A percentile compares a stretch with the other conserved stretches of the same genome.
phyloP scores from a whole-genome alignment of 208 protist genomes.

The Borovskyia barvae region DNA sequence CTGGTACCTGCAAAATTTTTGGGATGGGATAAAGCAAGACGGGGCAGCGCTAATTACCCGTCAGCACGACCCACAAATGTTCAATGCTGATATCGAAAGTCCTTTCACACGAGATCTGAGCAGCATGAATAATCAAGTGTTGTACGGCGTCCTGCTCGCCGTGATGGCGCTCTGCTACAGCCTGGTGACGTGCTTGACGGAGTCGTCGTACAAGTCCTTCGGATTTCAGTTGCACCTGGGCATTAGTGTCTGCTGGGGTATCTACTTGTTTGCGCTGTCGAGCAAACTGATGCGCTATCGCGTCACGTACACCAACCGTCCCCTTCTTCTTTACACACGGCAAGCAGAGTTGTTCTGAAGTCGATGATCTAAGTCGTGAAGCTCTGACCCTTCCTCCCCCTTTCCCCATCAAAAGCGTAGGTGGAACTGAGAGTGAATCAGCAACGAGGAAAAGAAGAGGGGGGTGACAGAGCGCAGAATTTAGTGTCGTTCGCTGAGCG shows the following conservation, averaged over 20 bases:
- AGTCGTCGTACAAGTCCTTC: slow-evolving; percentile 12
- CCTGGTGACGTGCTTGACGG: slow-evolving; percentile 21
- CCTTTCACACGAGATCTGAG: slow-evolving; percentile 68
- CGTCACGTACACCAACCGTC: slow-evolving; percentile 67
- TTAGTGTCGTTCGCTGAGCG: too few relatives aligned
- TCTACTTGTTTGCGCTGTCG: slow-evolving; percentile 40
- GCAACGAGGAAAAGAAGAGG: not conserved
- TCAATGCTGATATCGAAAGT: slow-evolving; percentile 56
- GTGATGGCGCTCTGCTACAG: slow-evolving; percentile 40
- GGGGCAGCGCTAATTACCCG: slow-evolving; percentile 66
- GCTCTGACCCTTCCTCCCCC: too few relatives aligned
- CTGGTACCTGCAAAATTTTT: slow-evolving; percentile 82
- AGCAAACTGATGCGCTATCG: slow-evolving; percentile 48
- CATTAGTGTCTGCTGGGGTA: slow-evolving; percentile 31
- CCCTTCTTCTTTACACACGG: slow-evolving; percentile 41
- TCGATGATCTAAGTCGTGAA: too few relatives aligned
- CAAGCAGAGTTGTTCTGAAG: slow-evolving; percentile 22
- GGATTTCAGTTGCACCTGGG: slow-evolving; percentile 28
- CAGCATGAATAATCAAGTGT: slow-evolving; percentile 55
- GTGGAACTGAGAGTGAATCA: not conserved
- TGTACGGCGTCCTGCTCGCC: slow-evolving; percentile 40
- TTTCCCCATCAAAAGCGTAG: not conserved
- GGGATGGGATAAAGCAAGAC: slow-evolving; percentile 81
- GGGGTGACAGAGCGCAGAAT: too few relatives aligned
- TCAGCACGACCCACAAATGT: slow-evolving; percentile 59